Conservation (phyloP, 768 basidiomycete genomes). For the Mycena sanguinolenta region DNA sequence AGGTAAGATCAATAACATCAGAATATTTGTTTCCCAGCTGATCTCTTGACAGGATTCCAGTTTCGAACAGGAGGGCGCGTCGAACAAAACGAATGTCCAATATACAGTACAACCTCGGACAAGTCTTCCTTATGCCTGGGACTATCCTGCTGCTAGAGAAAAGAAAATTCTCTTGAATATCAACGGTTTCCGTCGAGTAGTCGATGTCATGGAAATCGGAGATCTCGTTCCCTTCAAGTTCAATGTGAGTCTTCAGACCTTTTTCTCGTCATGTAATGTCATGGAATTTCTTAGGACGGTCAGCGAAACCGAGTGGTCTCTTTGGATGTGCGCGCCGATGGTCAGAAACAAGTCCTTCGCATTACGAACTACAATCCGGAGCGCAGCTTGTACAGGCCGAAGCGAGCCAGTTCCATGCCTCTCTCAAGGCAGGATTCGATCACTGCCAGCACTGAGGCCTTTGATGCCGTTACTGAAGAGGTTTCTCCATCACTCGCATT, state of each 20-base stretch:
- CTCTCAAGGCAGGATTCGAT: conserved; percentile 77
- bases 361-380: conserved; percentile 91
- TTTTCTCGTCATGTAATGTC: not conserved
- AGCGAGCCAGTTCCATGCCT: conserved; percentile 59
- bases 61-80: conserved; percentile 49
- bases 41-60: conserved; percentile 56
- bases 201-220: conserved; percentile 98
- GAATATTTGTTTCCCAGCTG: not conserved
- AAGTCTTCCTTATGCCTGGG: conserved; percentile 88
- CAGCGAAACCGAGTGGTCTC: conserved; percentile 79
- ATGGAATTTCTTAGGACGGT: conserved; percentile 54
- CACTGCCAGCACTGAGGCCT: conserved; percentile 78
- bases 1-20: conserved; percentile 56
- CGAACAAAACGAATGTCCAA: conserved; percentile 55
- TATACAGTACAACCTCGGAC: conserved; percentile 74
- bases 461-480: conserved; percentile 88
- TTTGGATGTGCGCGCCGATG: conserved; percentile 93
- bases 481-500: conserved; percentile 74
- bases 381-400: conserved; percentile 89
- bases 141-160: conserved; percentile 85
- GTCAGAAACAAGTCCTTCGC: conserved; percentile 84
- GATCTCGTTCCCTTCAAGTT: conserved; percentile 92
- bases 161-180: conserved; percentile 82
- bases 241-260: conserved; percentile 58
- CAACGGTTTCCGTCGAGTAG: conserved; percentile 69